Evolutionary conservation across 1,284 basidiomycete genomes (phyloP).

Genomic region (Ceratobasidium sp.): DNA sequence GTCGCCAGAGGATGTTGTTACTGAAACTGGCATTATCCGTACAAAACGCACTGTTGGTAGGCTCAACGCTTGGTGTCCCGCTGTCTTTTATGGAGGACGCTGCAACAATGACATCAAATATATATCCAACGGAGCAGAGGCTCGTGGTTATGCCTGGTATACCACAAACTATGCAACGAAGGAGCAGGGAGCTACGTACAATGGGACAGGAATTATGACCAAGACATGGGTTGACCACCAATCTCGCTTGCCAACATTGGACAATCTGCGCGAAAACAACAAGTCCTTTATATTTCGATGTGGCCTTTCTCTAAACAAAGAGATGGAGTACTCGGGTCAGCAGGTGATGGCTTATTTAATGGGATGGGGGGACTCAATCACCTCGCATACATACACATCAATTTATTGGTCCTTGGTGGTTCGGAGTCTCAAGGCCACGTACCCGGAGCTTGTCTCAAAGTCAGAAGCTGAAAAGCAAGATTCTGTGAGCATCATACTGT

Average conservation of each 20-base stretch:
- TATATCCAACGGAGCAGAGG: conserved; percentile 10
- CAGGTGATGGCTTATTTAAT: conserved; percentile 39
- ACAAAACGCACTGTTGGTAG: conserved; percentile 47
- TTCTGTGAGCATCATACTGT: too few species aligned
- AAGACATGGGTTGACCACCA: conserved; percentile 17
- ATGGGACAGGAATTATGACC: conserved; percentile 42
- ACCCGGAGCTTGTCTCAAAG: not conserved
- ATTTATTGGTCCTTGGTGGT: not conserved
- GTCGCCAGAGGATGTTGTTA: conserved; percentile 48
- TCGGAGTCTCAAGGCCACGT: too few species aligned
- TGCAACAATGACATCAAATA: conserved; percentile 57
- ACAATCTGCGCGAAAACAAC: not conserved
- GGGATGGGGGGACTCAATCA: not conserved
- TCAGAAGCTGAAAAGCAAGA: not conserved
- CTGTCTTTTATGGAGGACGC: conserved; percentile 47
- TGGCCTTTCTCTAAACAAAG: conserved; percentile 29
- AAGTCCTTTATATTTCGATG: not conserved
- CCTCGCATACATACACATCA: not conserved
- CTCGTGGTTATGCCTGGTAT: not conserved
- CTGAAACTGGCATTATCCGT: too few species aligned
- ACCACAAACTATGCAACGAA: conserved; percentile 52
- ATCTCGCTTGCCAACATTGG: not conserved
- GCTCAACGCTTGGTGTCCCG: conserved; percentile 53
- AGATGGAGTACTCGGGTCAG: conserved; percentile 41
- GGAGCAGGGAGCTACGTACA: conserved; percentile 48